Evolutionary conservation across 2,329 filamentous ascomycete genomes (phyloP).

Genomic region (Diaporthe sp.): DNA sequence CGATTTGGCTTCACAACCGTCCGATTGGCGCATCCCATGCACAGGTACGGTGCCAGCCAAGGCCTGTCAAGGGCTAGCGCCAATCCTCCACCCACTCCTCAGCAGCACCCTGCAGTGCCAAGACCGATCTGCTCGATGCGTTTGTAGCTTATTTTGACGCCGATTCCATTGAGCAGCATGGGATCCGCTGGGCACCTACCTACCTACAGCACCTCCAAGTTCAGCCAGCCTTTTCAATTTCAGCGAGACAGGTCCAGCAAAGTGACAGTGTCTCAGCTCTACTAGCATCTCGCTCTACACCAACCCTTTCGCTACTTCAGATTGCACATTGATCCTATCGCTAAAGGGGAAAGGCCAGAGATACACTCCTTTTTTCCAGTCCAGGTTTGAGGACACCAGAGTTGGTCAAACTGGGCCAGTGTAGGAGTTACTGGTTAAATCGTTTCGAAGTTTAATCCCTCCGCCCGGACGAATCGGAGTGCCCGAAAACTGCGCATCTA

Average conservation of each 20-base stretch:
- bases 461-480: background rate
- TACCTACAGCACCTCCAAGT: background rate
- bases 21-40: background rate
- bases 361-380: background rate
- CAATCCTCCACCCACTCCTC: background rate
- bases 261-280: background rate
- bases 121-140: constrained; percentile 3
- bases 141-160: constrained; percentile 21
- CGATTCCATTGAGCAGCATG: background rate
- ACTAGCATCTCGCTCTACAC: background rate
- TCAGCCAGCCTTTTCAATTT: background rate
- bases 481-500: background rate
- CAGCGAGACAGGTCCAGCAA: background rate
- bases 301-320: background rate
- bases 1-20: background rate
- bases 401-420: background rate
- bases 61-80: constrained; percentile 1
- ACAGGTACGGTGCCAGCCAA: background rate
- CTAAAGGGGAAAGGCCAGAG: background rate
- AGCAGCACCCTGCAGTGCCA: constrained; percentile 14
- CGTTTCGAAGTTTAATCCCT: background rate
- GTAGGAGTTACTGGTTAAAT: background rate
- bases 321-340: background rate
- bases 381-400: background rate
- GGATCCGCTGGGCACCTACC: background rate